Evolutionary conservation across 495 filamentous ascomycete species (phyloP), one percentile per base, ranked within the genome.

Genomic region (Trichoderma reesei): DNA sequence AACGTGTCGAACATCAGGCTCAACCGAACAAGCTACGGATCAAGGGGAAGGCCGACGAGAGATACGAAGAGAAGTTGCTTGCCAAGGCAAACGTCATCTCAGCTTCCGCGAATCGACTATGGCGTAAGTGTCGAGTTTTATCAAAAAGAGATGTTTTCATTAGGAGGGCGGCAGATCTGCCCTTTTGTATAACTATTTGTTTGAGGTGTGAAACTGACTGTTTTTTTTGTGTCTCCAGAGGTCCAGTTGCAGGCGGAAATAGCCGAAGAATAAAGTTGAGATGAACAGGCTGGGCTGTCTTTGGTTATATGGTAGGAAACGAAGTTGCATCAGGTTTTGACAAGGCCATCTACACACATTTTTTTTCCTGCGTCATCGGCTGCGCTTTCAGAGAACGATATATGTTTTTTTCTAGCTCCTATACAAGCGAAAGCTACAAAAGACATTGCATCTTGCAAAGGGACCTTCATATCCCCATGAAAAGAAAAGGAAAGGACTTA

Each of bases 61-160:
- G 83, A 59, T 87, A 87, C 70, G 76, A 75, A 41, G 81, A 83
- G 48, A 90, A 89, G 69, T 69, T 92, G 37, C 71, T 83, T 36
- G 75, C 73, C 6, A 91, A 88, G 69, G 89, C 88, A 3, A 86
- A 84, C 69, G 75, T 86, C 3, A 90, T 94, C 65, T 74, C 86
- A 61, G 76, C 82, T 34, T 86, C 85, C 48, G 89, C 90, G n/a
- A 88, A 83, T 72, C 82, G 83, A 64, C 73, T 92, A 13, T 91
- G 87, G 85, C 86, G 86, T 89, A 79, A 68, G 82, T 63, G 16
- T 38, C 13, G 6, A 4, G 34, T 20, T 10, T 39, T 10, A 10
- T 39, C 37, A 39, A 39, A 5, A 10, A 4, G 10, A 39, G 37
- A 5, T 39, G 37, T n/a, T n/a, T n/a, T n/a, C n/a, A n/a, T n/a